phyloP scores from a whole-genome alignment of 306 rosid genomes.

The Lupinus albus region DNA sequence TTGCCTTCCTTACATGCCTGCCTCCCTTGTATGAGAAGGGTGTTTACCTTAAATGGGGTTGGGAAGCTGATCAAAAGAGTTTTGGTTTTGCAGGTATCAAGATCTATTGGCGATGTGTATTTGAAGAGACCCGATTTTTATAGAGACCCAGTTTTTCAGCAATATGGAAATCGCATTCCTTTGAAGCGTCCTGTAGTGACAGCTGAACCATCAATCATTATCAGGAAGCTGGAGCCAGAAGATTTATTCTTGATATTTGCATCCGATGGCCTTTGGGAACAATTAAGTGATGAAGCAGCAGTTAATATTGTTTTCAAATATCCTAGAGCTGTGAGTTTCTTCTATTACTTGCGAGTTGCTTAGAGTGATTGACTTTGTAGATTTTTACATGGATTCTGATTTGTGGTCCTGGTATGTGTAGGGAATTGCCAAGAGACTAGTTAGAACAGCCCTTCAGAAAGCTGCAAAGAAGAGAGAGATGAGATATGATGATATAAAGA shows the following conservation, averaged over 20 bases:
- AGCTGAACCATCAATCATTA: constrained; percentile 85
- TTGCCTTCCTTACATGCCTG: constrained; percentile 7
- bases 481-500: constrained; percentile 86
- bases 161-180: constrained; percentile 68
- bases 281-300: constrained; percentile 79
- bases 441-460: constrained; percentile 76
- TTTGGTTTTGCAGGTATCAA: constrained; percentile 71
- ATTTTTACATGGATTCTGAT: constrained; percentile 24
- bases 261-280: constrained; percentile 99
- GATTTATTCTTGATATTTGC: constrained; percentile 93
- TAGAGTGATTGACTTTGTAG: background rate
- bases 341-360: constrained; percentile 21
- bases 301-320: constrained; percentile 81
- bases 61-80: constrained; percentile 16
- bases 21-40: constrained; percentile 19
- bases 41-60: constrained; percentile 19
- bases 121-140: constrained; percentile 83
- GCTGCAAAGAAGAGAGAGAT: constrained; percentile 94
- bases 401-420: constrained; percentile 42
- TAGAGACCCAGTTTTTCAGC: constrained; percentile 75
- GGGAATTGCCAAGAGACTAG: constrained; percentile 96
- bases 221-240: constrained; percentile 67
- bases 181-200: constrained; percentile 85
- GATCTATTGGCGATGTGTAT: constrained; percentile 92
- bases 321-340: constrained; percentile 86